phyloP scores from a whole-genome alignment of 2,329 filamentous ascomycete species.

The Drechslerella stenobrocha region DNA sequence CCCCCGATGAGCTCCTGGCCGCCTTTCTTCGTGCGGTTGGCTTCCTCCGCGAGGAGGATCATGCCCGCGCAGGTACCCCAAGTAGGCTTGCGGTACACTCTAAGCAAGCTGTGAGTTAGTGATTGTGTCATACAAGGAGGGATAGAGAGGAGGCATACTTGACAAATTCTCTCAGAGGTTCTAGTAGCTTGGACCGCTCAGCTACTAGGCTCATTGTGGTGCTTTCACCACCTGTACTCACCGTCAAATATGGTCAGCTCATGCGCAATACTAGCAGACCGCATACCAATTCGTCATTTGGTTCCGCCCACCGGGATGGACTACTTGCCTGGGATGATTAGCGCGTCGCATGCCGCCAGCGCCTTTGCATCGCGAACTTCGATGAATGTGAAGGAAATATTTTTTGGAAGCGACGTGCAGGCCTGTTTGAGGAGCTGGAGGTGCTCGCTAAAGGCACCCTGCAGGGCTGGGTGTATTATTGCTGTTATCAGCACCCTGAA shows the following conservation, averaged over 20 bases:
- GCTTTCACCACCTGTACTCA: conserved; percentile 72
- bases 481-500: background rate
- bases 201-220: conserved; percentile 91
- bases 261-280: too few species aligned
- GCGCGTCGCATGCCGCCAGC: conserved; percentile 73
- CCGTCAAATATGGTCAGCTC: background rate
- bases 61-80: conserved; percentile 97
- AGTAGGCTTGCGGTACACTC: conserved; percentile 74
- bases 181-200: conserved; percentile 75
- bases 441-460: conserved; percentile 93
- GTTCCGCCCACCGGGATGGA: too few species aligned
- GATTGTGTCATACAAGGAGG: background rate
- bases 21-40: conserved; percentile 83
- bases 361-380: conserved; percentile 78
- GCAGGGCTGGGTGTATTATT: conserved; percentile 64
- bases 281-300: too few species aligned
- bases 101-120: conserved; percentile 13
- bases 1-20: conserved; percentile 93
- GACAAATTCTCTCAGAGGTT: conserved; percentile 84
- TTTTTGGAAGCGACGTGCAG: conserved; percentile 56
- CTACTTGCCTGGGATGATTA: conserved; percentile 72
- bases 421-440: conserved; percentile 73
- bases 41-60: conserved; percentile 84
- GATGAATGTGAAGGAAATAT: conserved; percentile 63
- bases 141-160: conserved; percentile 64